phyloP scores from a whole-genome alignment of 2,329 filamentous ascomycete species.

The Paramyrothecium sp. region DNA sequence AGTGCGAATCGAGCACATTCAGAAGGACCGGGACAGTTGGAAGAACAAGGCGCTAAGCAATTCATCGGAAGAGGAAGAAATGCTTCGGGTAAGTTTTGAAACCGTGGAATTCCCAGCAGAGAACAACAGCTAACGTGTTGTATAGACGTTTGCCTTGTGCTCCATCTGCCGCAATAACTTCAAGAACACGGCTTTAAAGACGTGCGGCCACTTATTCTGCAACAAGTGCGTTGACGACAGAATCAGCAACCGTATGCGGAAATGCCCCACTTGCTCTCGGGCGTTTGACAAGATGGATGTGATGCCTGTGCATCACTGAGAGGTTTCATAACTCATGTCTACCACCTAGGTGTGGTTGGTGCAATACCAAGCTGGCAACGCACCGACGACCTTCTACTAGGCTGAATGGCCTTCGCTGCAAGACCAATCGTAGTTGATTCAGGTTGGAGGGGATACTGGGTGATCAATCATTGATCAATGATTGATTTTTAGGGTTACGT shows the following conservation, averaged over 20 bases:
- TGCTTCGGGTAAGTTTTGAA: slow-evolving; percentile 72
- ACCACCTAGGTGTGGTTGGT: no score
- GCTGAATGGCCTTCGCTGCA: no score
- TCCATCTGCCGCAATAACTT: slow-evolving; percentile 90
- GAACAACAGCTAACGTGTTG: slow-evolving; percentile 16
- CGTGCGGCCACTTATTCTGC: slow-evolving; percentile 95
- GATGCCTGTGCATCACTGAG: slow-evolving; percentile 65
- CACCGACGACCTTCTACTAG: no score
- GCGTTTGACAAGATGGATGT: slow-evolving; percentile 89
- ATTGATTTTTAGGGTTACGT: no score
- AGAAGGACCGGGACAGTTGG: slow-evolving; percentile 83
- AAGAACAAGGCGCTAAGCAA: slow-evolving; percentile 80
- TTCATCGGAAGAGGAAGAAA: slow-evolving; percentile 78
- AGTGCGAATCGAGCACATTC: slow-evolving; percentile 71
- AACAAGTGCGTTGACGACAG: slow-evolving; percentile 86
- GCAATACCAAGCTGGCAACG: no score
- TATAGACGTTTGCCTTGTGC: slow-evolving; percentile 59
- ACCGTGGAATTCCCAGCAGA: background rate
- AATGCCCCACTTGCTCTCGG: slow-evolving; percentile 91
- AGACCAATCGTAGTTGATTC: no score
- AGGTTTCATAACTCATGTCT: background rate
- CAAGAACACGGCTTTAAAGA: slow-evolving; percentile 91
- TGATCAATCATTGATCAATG: no score
- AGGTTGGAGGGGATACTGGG: no score
- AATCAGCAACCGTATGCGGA: slow-evolving; percentile 84